Conservation (phyloP, 768 basidiomycete genomes). For the Inosperma sp. region DNA sequence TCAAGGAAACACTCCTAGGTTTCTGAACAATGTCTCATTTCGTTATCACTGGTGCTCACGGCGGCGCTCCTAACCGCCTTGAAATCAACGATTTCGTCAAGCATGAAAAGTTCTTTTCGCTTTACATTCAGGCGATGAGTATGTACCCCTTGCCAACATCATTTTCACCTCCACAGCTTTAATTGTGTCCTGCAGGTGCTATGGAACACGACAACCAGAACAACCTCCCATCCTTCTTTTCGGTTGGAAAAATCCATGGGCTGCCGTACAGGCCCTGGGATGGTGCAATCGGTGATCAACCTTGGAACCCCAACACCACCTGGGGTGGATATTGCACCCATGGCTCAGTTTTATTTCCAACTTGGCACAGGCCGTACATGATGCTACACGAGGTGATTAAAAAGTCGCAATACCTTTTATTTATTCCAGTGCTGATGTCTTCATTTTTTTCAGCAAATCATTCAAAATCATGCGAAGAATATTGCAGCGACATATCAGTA, state of each 20-base stretch:
- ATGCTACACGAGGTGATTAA: constrained; percentile 42
- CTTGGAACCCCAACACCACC: constrained; percentile 19
- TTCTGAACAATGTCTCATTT: too few relatives aligned
- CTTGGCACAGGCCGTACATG: constrained; percentile 53
- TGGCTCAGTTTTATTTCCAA: constrained; percentile 48
- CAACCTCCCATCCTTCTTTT: constrained; percentile 34
- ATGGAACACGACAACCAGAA: not conserved
- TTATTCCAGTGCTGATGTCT: not conserved
- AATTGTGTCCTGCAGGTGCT: not conserved
- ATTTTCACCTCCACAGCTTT: too few relatives aligned
- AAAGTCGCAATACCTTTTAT: not conserved
- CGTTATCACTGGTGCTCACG: too few relatives aligned
- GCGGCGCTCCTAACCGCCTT: too few relatives aligned
- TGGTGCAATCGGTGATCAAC: constrained; percentile 28
- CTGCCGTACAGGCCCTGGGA: constrained; percentile 41
- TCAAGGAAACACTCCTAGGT: too few relatives aligned
- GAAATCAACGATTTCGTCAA: too few relatives aligned
- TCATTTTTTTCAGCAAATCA: constrained; percentile 37
- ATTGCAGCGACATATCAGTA: constrained; percentile 40
- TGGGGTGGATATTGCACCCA: constrained; percentile 51
- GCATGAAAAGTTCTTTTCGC: too few relatives aligned
- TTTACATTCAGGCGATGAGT: too few relatives aligned
- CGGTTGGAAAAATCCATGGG: constrained; percentile 48
- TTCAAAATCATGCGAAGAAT: constrained; percentile 35
- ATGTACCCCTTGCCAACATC: too few relatives aligned